Conservation (phyloP, 192 early-diverging fungal species). For the Backusella luteola region DNA sequence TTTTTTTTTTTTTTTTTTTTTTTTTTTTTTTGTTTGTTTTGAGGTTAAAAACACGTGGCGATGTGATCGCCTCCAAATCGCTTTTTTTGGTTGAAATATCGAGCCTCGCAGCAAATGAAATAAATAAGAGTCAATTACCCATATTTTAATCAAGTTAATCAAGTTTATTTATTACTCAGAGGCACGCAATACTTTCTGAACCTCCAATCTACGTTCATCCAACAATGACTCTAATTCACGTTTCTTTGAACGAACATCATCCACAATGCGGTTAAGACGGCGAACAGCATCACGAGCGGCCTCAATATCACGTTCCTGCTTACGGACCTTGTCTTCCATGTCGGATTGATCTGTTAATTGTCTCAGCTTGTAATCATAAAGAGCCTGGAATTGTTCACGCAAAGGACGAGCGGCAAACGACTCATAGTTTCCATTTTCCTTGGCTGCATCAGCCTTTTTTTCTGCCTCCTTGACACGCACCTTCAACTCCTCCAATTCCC, state of each 20-base stretch:
- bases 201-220: constrained; percentile 45
- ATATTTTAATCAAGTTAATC: not conserved
- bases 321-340: constrained; percentile 41
- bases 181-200: constrained; percentile 36
- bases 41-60: too few relatives aligned
- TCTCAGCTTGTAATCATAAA: constrained; percentile 54
- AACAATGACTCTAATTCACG: constrained; percentile 44
- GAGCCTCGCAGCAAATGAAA: too few relatives aligned
- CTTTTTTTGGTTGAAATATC: too few relatives aligned
- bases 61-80: too few relatives aligned
- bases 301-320: constrained; percentile 54
- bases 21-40: too few relatives aligned
- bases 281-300: constrained; percentile 44
- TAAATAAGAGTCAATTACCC: too few relatives aligned
- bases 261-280: constrained; percentile 45
- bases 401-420: constrained; percentile 33
- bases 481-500: constrained; percentile 47
- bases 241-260: constrained; percentile 49
- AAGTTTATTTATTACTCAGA: constrained; percentile 9
- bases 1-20: not conserved
- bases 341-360: constrained; percentile 47
- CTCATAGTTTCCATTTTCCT: constrained; percentile 15
- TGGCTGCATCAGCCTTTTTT: constrained; percentile 23
- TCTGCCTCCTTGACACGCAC: constrained; percentile 48
- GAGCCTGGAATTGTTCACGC: constrained; percentile 44